These are phyloP conservation scores for Dryadomyces quercus-mongolicae DNA, from an alignment of 2,329 filamentous ascomycete species.

Conservation along the genomic window DNA sequence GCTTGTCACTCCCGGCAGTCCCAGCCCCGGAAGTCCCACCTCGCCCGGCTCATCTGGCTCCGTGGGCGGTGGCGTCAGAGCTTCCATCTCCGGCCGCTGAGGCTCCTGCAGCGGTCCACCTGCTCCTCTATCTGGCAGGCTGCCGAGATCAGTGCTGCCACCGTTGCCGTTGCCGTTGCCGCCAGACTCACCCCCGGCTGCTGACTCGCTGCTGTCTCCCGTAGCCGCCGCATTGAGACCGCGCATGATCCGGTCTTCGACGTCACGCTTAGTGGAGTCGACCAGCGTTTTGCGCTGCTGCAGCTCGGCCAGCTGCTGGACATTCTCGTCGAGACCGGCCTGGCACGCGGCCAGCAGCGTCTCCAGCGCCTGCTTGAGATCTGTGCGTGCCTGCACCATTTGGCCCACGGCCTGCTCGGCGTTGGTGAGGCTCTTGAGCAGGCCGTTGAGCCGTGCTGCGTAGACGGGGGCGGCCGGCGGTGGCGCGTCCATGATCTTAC, in stretches of 20 bases:
- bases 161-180: conserved; percentile 40
- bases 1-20: too few species aligned
- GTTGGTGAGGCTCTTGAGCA: conserved; percentile 79
- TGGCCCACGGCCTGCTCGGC: conserved; percentile 85
- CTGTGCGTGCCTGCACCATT: conserved; percentile 72
- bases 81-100: conserved; percentile 71
- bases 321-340: conserved; percentile 56
- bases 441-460: conserved; percentile 74
- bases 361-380: conserved; percentile 69
- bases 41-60: conserved; percentile 1
- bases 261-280: conserved; percentile 73
- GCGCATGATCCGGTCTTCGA: conserved; percentile 84
- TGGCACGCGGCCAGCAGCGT: conserved; percentile 68
- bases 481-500: conserved; percentile 47
- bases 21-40: neutral
- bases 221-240: conserved; percentile 43
- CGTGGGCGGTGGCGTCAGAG: conserved; percentile 11
- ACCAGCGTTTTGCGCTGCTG: conserved; percentile 56
- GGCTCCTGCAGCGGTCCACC: conserved; percentile 43
- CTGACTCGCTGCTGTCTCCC: too few species aligned
- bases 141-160: conserved; percentile 13
- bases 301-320: conserved; percentile 52
- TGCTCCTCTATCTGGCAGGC: conserved; percentile 22
- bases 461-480: conserved; percentile 77
- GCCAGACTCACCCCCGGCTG: too few species aligned